These are phyloP conservation scores for Podochytrium sp. DNA, from an alignment of 192 early-diverging fungal species.

Conservation along the genomic window DNA sequence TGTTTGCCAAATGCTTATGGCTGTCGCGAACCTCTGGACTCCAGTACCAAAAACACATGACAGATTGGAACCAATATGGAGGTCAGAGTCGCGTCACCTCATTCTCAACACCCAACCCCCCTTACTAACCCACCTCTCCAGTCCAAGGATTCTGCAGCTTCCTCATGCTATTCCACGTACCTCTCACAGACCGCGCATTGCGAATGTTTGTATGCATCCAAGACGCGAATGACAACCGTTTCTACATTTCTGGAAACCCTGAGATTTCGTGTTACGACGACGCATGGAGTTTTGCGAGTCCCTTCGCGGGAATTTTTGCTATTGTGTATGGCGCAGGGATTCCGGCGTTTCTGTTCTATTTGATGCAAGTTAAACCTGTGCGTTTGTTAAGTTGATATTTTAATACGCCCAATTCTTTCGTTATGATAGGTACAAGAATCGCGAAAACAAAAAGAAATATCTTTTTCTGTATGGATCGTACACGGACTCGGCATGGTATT, in stretches of 20 bases:
- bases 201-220: constrained; percentile 6
- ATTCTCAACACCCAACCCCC: neutral
- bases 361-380: neutral
- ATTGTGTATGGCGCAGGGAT: constrained; percentile 17
- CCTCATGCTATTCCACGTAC: constrained; percentile 17
- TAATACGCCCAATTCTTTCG: neutral
- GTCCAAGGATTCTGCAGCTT: constrained; percentile 28
- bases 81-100: neutral
- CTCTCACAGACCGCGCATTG: constrained; percentile 19
- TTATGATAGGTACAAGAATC: constrained; percentile 12
- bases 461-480: constrained; percentile 9
- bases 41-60: neutral
- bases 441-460: neutral
- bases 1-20: neutral
- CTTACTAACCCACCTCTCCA: neutral
- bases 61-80: constrained; percentile 18
- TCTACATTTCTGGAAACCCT: constrained; percentile 17
- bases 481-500: constrained; percentile 1
- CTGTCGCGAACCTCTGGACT: neutral
- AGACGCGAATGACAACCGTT: constrained; percentile 18
- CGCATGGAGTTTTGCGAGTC: neutral
- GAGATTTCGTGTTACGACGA: constrained; percentile 19
- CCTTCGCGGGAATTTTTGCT: constrained; percentile 8
- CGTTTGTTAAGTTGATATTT: neutral
- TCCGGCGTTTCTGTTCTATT: neutral